A percentile compares a stretch with the other conserved stretches of the same genome.
Conservation (phyloP, 2,329 filamentous ascomycete genomes). For the Pseudogymnoascus sp. region DNA sequence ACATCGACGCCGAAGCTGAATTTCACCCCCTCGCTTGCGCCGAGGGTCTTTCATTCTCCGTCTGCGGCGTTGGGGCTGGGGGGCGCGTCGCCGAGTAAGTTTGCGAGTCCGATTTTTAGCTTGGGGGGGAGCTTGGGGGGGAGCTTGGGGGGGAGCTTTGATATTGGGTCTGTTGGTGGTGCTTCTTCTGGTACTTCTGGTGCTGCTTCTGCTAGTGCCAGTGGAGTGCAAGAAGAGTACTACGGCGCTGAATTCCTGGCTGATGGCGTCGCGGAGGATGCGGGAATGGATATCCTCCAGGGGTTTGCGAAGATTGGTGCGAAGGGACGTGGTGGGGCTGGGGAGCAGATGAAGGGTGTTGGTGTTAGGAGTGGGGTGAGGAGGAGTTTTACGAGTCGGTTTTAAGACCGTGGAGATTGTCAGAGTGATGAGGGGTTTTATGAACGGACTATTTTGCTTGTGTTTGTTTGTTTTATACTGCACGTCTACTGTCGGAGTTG, state of each 20-base stretch:
- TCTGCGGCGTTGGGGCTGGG: conserved; percentile 47
- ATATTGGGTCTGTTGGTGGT: conserved; percentile 12
- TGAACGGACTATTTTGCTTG: not conserved
- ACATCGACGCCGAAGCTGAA: conserved; percentile 44
- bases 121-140: not conserved
- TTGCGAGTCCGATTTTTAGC: conserved; percentile 19
- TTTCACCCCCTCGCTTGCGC: conserved; percentile 31
- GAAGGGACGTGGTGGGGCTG: conserved; percentile 36
- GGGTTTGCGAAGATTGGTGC: conserved; percentile 66
- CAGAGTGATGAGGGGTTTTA: not conserved
- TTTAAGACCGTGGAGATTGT: conserved; percentile 15
- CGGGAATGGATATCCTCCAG: conserved; percentile 62
- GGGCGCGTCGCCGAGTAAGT: conserved; percentile 42
- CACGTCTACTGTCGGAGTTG: not conserved
- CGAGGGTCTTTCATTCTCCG: conserved; percentile 40
- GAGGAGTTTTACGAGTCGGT: conserved; percentile 27
- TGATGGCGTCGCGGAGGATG: conserved; percentile 49
- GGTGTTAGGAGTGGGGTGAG: conserved; percentile 20
- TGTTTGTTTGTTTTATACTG: not conserved
- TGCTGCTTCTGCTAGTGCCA: not conserved
- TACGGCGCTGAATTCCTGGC: conserved; percentile 46
- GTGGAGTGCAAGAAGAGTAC: conserved; percentile 37
- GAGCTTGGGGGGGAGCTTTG: not conserved
- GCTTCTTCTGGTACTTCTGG: conserved; percentile 21
- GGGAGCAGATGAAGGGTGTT: conserved; percentile 17